These are phyloP conservation scores for Suaeda aralocaspica DNA, from an alignment of 148 eudicot species.

Conservation along the genomic window DNA sequence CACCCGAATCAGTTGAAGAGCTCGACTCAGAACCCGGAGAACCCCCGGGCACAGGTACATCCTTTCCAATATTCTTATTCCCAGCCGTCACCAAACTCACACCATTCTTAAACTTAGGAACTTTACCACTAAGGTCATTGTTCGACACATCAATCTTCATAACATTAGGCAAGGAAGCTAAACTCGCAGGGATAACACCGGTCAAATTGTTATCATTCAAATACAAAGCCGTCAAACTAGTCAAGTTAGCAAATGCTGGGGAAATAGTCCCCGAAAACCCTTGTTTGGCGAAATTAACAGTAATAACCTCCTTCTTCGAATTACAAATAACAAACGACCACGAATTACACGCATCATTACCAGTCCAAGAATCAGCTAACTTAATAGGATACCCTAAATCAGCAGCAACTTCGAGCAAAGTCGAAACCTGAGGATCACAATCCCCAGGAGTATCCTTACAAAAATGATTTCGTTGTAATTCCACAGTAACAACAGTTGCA, in stretches of 20 bases:
- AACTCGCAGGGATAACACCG: constrained; percentile 40
- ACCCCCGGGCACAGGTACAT: constrained; percentile 21
- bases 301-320: constrained; percentile 27
- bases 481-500: not conserved
- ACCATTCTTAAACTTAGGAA: constrained; percentile 31
- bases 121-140: constrained; percentile 47
- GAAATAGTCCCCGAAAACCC: constrained; percentile 46
- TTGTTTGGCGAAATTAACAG: constrained; percentile 40
- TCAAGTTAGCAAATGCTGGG: constrained; percentile 47
- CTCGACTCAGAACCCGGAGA: constrained; percentile 19
- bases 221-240: constrained; percentile 32
- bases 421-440: constrained; percentile 48
- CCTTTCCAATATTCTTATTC: constrained; percentile 30
- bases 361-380: constrained; percentile 33
- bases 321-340: constrained; percentile 48
- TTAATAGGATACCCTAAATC: constrained; percentile 39
- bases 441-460: constrained; percentile 34
- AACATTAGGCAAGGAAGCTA: constrained; percentile 38
- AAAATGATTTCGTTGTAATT: constrained; percentile 35
- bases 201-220: constrained; percentile 54
- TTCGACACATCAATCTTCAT: constrained; percentile 44
- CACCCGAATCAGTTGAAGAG: constrained; percentile 18
- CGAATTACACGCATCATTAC: constrained; percentile 42
- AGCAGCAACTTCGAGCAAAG: constrained; percentile 36
- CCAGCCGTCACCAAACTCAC: constrained; percentile 34